Base-by-base conservation (phyloP, 768 basidiomycete species). In the Pleurotus salmoneostramineus region DNA sequence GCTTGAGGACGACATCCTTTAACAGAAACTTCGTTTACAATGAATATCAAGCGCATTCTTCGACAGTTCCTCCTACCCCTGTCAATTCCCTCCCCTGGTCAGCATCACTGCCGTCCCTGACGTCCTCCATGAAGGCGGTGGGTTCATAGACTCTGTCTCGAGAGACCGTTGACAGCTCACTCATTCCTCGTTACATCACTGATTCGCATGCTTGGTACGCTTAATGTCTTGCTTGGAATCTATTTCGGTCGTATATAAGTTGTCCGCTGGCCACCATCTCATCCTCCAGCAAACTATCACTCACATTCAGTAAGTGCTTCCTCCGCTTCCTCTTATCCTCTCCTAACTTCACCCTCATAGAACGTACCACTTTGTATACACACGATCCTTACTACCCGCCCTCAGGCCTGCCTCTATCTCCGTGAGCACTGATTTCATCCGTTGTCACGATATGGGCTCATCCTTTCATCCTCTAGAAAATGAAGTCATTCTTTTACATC, bases 401-500 rank as follows among this genome's bases (percentile, higher is more conserved):
- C 1, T 37, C 7, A 42, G n/a, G 35, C 15, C 15, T 36, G 34
- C 40, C 35, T 42, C n/a, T 43, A 15, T n/a, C 17, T 17, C 21
- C 43, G 37, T 31, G 52, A 37, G 11, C 14, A 27, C 37, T 52
- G 21, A 27, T 27, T 27, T 17, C 40, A 43, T 35, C 31, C 10
- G 15, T 21, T 43, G 11, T 11, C 17, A 17, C 27, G 36, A 21
- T 21, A 36, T 55, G n/a, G 43, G 17, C 36, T 3, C 8, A 27
- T 27, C 21, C 21, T 27, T 27, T 27, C 21, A 27, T 40, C 14
- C 51, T 37, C 7, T 17, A 55, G 52, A 55, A 15, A 12, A 55
- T 55, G 52, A 55, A 55, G 52, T 55, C 52, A 40, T 40, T 55
- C 52, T 21, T 55, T 55, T 55, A 42, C 21, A 27, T 55, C 40